A percentile compares a stretch with the other conserved stretches of the same genome.
These are phyloP conservation scores for Monosporascus sp. DNA, from an alignment of 2,329 filamentous ascomycete species.

Conservation along the genomic window DNA sequence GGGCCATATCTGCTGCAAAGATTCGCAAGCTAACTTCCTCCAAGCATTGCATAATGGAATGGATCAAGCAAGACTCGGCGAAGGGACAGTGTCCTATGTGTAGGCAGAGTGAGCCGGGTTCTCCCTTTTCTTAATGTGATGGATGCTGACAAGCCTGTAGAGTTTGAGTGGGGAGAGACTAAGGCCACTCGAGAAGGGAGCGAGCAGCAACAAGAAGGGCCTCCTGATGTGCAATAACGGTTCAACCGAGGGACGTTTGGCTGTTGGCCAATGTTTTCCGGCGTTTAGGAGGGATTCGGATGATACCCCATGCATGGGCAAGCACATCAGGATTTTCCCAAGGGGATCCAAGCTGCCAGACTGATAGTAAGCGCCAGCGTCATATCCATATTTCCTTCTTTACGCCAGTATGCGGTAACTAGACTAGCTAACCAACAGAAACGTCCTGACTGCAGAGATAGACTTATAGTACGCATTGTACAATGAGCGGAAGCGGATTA, in stretches of 20 bases:
- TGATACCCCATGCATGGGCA: neutral
- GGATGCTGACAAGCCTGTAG: slow-evolving; percentile 1
- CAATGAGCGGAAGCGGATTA: too few species aligned
- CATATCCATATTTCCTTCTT: neutral
- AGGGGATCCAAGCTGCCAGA: neutral
- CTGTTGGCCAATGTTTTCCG: neutral
- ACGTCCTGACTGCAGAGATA: too few species aligned
- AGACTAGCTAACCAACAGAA: too few species aligned
- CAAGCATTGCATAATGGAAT: slow-evolving; percentile 91
- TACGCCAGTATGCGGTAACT: neutral
- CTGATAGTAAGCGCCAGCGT: neutral
- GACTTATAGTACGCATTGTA: too few species aligned
- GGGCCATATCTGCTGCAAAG: slow-evolving; percentile 39
- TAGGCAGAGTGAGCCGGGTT: slow-evolving; percentile 65
- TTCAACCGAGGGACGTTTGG: neutral
- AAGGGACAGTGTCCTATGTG: slow-evolving; percentile 98
- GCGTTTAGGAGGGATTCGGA: neutral
- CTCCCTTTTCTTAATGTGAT: neutral
- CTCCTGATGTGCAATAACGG: neutral
- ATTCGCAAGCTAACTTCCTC: slow-evolving; percentile 11
- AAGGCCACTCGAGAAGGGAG: slow-evolving; percentile 4
- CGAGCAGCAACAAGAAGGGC: slow-evolving; percentile 2
- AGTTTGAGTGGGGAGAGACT: slow-evolving; percentile 24
- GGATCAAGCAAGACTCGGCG: slow-evolving; percentile 92
- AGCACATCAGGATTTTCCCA: too few species aligned